phyloP scores from a whole-genome alignment of 2,329 filamentous ascomycete genomes.

The Coniosporium tulheliwenetii region DNA sequence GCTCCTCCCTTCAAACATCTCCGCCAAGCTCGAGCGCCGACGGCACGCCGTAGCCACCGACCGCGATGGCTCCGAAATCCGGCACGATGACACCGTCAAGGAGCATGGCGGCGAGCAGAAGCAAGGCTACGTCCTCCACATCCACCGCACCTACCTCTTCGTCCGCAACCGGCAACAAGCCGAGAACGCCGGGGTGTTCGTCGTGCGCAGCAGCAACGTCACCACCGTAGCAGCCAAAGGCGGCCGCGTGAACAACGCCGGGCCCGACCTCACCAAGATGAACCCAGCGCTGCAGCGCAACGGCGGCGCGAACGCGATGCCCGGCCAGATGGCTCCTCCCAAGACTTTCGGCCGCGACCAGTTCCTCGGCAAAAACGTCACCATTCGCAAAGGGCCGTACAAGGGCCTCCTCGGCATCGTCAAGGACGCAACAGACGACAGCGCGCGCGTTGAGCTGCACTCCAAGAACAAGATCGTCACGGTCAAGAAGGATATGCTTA shows the following conservation, averaged over 20 bases:
- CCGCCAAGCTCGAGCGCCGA: constrained; percentile 71
- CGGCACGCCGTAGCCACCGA: constrained; percentile 83
- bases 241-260: constrained; percentile 54
- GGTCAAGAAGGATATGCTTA: constrained; percentile 65
- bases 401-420: constrained; percentile 92
- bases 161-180: constrained; percentile 68
- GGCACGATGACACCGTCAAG: constrained; percentile 80
- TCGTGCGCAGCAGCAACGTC: constrained; percentile 72
- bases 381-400: constrained; percentile 71
- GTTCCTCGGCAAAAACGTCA: constrained; percentile 81
- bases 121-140: constrained; percentile 80
- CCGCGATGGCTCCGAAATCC: constrained; percentile 82
- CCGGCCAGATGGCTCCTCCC: constrained; percentile 51
- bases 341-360: constrained; percentile 63
- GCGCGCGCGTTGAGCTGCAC: constrained; percentile 82
- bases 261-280: constrained; percentile 76
- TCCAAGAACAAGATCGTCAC: constrained; percentile 87
- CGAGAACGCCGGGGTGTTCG: constrained; percentile 78
- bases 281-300: constrained; percentile 76
- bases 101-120: constrained; percentile 76
- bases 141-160: constrained; percentile 86
- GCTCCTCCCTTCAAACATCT: constrained; percentile 79
- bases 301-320: constrained; percentile 30
- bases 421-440: constrained; percentile 77
- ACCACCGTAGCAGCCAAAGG: constrained; percentile 90